phyloP scores from a whole-genome alignment of 805 yeast species.

The Candida ipomoeae region DNA sequence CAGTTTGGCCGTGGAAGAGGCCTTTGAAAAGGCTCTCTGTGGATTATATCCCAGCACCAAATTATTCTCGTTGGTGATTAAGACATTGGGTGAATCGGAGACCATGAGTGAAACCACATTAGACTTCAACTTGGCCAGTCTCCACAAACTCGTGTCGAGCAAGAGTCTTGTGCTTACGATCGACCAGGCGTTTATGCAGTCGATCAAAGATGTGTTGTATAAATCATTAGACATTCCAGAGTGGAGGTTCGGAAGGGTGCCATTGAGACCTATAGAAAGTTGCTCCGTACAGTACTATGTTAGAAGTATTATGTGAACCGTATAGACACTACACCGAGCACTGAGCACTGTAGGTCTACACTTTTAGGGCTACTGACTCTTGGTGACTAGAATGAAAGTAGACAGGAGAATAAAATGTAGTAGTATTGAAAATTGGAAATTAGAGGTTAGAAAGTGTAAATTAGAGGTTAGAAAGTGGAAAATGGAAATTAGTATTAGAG shows the following conservation, averaged over 20 bases:
- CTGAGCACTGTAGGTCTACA: too few relatives aligned
- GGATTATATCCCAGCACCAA: slow-evolving; percentile 25
- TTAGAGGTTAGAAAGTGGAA: too few relatives aligned
- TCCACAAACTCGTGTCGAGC: slow-evolving; percentile 22
- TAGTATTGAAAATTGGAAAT: too few relatives aligned
- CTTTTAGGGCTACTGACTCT: too few relatives aligned
- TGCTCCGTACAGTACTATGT: slow-evolving; percentile 23
- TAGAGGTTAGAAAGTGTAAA: too few relatives aligned
- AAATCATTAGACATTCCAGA: slow-evolving; percentile 24
- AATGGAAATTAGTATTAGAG: too few relatives aligned
- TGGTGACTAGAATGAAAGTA: too few relatives aligned
- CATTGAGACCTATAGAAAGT: slow-evolving; percentile 36
- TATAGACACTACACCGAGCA: too few relatives aligned
- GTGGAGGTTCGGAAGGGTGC: slow-evolving; percentile 37
- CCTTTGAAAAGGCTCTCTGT: slow-evolving; percentile 27
- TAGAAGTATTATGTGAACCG: too few relatives aligned
- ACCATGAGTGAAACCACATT: slow-evolving; percentile 5
- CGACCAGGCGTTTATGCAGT: slow-evolving; percentile 15
- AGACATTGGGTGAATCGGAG: slow-evolving; percentile 12
- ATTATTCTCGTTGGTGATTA: slow-evolving; percentile 16
- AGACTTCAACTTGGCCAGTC: slow-evolving; percentile 23
- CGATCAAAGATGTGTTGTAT: slow-evolving; percentile 29
- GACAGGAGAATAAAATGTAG: too few relatives aligned
- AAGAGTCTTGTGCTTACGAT: slow-evolving; percentile 19
- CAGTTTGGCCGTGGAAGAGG: slow-evolving; percentile 25